A percentile compares a stretch with the other conserved stretches of the same genome.
Conservation (phyloP, 371 early-diverging fungal genomes). For the Mucor mucedo region DNA sequence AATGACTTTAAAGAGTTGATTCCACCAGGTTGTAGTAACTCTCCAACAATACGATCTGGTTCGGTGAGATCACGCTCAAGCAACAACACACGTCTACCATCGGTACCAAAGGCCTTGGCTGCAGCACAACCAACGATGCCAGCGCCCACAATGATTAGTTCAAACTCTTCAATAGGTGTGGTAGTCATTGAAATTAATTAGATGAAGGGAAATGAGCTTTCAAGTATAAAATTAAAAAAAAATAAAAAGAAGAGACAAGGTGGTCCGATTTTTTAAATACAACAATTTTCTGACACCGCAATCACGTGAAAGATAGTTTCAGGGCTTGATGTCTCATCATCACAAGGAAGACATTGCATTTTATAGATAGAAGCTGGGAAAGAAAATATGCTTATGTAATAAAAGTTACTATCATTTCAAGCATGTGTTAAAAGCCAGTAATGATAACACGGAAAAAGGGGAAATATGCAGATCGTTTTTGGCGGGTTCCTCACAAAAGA, state of each 20-base stretch:
- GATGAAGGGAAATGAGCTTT: background rate
- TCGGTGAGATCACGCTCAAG: constrained; percentile 85
- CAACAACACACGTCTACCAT: constrained; percentile 73
- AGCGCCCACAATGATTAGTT: constrained; percentile 87
- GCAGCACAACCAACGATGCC: constrained; percentile 87
- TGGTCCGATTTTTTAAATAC: background rate
- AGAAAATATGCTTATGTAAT: no score
- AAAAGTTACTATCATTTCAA: no score
- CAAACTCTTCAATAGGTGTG: constrained; percentile 45
- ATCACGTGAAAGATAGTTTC: constrained; percentile 1
- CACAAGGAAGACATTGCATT: no score
- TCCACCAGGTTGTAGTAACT: constrained; percentile 93
- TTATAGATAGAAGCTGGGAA: no score
- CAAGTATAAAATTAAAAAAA: background rate
- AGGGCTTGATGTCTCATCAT: no score
- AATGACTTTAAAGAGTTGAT: constrained; percentile 74
- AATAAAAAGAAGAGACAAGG: background rate
- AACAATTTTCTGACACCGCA: constrained; percentile 4
- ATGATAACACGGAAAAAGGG: no score
- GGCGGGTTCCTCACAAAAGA: no score
- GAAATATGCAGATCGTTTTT: no score
- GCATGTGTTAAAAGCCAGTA: no score
- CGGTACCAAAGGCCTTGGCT: constrained; percentile 73
- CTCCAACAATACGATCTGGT: constrained; percentile 96
- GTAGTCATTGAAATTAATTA: background rate